A percentile compares a stretch with the other conserved stretches of the same genome.
Conservation (phyloP, 192 early-diverging fungal genomes). For the Coemansia brasiliensis region DNA sequence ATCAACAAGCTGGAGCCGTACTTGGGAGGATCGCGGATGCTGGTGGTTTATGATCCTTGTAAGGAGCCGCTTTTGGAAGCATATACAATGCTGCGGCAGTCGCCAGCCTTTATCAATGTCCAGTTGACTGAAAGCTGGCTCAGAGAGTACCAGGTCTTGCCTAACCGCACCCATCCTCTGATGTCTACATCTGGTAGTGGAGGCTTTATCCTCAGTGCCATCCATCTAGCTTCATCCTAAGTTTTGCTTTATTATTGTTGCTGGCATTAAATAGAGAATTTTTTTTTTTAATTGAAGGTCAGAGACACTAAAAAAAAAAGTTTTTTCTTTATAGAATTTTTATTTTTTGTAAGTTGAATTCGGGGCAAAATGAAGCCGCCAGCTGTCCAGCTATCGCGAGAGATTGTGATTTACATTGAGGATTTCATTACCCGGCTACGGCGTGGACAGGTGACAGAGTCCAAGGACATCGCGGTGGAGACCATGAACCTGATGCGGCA, state of each 20-base stretch:
- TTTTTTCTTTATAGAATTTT: background rate
- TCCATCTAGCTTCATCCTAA: slow-evolving; percentile 37
- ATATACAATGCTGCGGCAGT: slow-evolving; percentile 67
- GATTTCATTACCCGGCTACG: slow-evolving; percentile 59
- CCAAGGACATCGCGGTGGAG: slow-evolving; percentile 66
- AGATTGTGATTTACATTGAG: slow-evolving; percentile 37
- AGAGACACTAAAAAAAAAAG: background rate
- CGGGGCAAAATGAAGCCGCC: background rate
- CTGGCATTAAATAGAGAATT: no score
- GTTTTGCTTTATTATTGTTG: background rate
- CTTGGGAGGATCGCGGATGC: slow-evolving; percentile 79
- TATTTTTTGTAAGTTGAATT: background rate
- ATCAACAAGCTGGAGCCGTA: slow-evolving; percentile 69
- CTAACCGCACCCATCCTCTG: slow-evolving; percentile 74
- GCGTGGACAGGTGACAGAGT: slow-evolving; percentile 69
- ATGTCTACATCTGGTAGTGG: slow-evolving; percentile 78
- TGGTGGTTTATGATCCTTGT: slow-evolving; percentile 77
- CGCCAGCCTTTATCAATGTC: slow-evolving; percentile 71
- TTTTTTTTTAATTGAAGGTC: background rate
- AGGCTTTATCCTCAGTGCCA: slow-evolving; percentile 68
- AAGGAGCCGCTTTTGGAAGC: slow-evolving; percentile 68
- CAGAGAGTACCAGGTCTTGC: slow-evolving; percentile 83
- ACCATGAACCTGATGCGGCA: slow-evolving; percentile 75
- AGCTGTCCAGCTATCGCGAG: slow-evolving; percentile 20
- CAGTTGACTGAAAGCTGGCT: slow-evolving; percentile 91